Evolutionary conservation across 306 rosid genomes (phyloP), one percentile per base, ranked within the genome.

Genomic region (Geum urbanum): DNA sequence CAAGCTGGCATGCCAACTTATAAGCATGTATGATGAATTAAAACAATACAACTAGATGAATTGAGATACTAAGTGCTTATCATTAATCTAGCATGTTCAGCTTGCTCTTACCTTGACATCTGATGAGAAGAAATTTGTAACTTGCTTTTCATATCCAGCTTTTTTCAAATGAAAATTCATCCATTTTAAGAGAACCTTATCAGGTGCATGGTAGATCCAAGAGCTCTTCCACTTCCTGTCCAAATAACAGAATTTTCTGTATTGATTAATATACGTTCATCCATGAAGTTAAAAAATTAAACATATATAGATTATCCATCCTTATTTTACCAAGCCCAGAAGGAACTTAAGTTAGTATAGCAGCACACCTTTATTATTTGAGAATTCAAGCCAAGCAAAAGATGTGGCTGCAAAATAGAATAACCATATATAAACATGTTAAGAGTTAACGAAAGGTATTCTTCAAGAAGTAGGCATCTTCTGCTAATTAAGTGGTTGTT

Each of bases 191-290:
- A 95, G 78, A 76, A 95, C 88, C 85, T 95, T 95, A 47, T 95
- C 99, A 16, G 99, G 99, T 39, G 99, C 27, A 24, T 24, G 27
- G 73, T 78, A 95, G 90, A 70, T 89, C 87, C 72, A 95, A 64
- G 73, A 95, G 99, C 84, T 95, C 99, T 81, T 95, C 99, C 83
- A 89, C 99, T 15, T 95, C 99, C 99, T 95, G 92, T 72, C 55
- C 78, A 64, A 0, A 49, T 60, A 20, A 70, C 47, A 80, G 27
- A 24, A 24, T 35, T 24, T 53, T 41, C 63, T 72, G 56, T 24
- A 69, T 61, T 66, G 35, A 83, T 45, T 32, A 56, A 51, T 41
- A 37, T 16, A 45, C 61, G 50, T 19, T 45, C 58, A 46, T 71
- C 54, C 13, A 50, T 22, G 49, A 46, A 60, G 27, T 20, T 27